Evolutionary conservation across 176 grass and related monocot genomes (phyloP).

Genomic region (Rhynchospora tenuis): DNA sequence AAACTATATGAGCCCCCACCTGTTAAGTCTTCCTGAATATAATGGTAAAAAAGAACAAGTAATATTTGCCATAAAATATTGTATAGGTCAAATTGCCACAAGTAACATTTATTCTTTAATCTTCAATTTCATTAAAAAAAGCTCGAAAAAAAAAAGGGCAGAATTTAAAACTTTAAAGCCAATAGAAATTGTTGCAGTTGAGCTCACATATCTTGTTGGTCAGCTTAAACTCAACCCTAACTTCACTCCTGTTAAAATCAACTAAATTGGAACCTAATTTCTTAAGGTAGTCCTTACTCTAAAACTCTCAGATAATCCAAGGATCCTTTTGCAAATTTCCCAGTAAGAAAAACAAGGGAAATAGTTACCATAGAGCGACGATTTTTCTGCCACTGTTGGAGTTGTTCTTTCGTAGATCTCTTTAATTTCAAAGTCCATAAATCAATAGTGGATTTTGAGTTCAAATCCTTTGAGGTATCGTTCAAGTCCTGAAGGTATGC

Average conservation of each 20-base stretch:
- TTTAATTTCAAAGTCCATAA: constrained; percentile 16
- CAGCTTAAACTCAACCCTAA: background rate
- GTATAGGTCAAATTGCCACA: background rate
- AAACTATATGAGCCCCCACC: background rate
- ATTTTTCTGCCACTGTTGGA: constrained; percentile 65
- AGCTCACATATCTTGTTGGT: background rate
- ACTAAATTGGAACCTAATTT: constrained; percentile 4
- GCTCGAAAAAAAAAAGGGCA: too few species aligned
- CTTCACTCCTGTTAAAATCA: constrained; percentile 5
- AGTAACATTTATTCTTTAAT: background rate
- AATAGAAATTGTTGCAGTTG: background rate
- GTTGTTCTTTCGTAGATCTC: constrained; percentile 41
- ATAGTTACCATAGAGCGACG: constrained; percentile 45
- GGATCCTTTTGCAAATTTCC: background rate
- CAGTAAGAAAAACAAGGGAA: constrained; percentile 2
- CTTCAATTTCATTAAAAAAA: background rate
- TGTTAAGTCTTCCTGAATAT: background rate
- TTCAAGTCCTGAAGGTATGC: constrained; percentile 24
- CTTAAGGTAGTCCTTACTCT: background rate
- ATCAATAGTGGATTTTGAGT: constrained; percentile 10
- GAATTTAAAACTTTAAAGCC: too few species aligned
- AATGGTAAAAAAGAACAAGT: background rate
- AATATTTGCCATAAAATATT: too few species aligned
- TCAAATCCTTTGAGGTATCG: constrained; percentile 18
- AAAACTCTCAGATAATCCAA: background rate